phyloP scores from a whole-genome alignment of 2,329 filamentous ascomycete species.

The Septoria petroselini region DNA sequence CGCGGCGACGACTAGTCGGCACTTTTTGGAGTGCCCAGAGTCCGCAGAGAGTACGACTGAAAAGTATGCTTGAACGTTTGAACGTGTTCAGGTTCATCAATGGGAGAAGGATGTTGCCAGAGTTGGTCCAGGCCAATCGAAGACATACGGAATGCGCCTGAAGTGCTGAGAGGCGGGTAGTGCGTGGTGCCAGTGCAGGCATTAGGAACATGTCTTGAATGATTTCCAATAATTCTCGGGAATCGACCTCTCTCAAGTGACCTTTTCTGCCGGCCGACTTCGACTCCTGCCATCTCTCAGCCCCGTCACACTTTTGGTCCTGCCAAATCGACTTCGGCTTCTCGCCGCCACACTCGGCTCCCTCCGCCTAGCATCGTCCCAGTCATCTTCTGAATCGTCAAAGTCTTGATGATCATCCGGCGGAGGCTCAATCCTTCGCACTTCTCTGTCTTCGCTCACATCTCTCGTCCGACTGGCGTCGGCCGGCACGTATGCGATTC shows the following conservation, averaged over 20 bases:
- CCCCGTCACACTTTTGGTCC: slow-evolving; percentile 15
- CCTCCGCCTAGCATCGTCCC: slow-evolving; percentile 10
- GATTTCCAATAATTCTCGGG: background rate
- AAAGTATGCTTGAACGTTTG: no score
- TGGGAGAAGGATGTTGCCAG: background rate
- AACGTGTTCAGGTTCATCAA: slow-evolving; percentile 12
- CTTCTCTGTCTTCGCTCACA: slow-evolving; percentile 4
- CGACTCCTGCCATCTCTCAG: slow-evolving; percentile 12
- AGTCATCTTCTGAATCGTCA: slow-evolving; percentile 9
- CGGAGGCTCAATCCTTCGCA: slow-evolving; percentile 9
- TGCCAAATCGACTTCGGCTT: slow-evolving; percentile 15
- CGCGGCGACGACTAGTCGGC: no score
- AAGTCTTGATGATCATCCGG: slow-evolving; percentile 10
- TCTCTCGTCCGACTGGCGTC: slow-evolving; percentile 7
- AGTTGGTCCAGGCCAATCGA: slow-evolving; percentile 6
- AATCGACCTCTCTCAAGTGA: background rate
- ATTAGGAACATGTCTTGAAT: background rate
- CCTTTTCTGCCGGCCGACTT: slow-evolving; percentile 14
- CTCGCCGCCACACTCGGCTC: slow-evolving; percentile 12
- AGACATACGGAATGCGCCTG: slow-evolving; percentile 13
- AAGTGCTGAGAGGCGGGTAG: background rate
- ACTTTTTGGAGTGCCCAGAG: no score
- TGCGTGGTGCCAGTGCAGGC: background rate
- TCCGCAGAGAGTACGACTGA: no score
- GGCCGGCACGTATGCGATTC: slow-evolving; percentile 12